Conservation (phyloP, 441 rosid genomes). For the Biscutella laevigata region DNA sequence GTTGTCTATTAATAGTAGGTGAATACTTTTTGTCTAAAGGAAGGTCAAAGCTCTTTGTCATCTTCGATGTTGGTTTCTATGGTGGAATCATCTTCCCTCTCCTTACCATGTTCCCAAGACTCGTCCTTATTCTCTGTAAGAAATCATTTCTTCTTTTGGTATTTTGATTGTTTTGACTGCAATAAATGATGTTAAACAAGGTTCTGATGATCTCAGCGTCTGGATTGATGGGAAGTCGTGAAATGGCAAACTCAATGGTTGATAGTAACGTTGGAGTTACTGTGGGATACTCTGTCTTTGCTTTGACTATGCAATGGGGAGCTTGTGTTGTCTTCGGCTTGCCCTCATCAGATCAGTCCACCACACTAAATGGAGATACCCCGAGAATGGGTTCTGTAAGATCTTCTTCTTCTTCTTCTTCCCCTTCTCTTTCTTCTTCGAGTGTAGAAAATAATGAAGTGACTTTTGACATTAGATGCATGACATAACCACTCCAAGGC, state of each 20-base stretch:
- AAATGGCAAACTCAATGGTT: constrained; percentile 18
- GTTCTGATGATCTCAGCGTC: constrained; percentile 13
- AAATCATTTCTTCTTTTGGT: neutral
- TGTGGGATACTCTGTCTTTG: constrained; percentile 20
- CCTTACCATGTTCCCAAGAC: constrained; percentile 23
- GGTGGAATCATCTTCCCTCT: constrained; percentile 25
- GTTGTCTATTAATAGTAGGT: constrained; percentile 15
- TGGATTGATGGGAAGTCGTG: constrained; percentile 14
- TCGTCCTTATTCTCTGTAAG: constrained; percentile 20
- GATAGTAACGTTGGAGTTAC: constrained; percentile 15
- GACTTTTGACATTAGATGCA: constrained; percentile 2
- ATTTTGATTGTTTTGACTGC: neutral
- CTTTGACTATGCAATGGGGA: constrained; percentile 23
- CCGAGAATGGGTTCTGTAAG: neutral
- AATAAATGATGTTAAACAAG: no score
- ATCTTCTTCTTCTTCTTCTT: no score
- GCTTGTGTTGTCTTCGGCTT: constrained; percentile 28
- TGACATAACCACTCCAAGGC: neutral
- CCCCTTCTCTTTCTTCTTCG: neutral
- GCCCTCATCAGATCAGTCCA: constrained; percentile 7
- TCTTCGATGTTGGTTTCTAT: constrained; percentile 23
- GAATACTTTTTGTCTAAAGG: constrained; percentile 21
- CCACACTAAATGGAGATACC: no score
- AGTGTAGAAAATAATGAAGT: neutral
- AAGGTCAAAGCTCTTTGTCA: constrained; percentile 22